Evolutionary conservation across 2,329 filamentous ascomycete species (phyloP), one percentile per base, ranked within the genome.

Genomic region (Phialocephala subalpina): DNA sequence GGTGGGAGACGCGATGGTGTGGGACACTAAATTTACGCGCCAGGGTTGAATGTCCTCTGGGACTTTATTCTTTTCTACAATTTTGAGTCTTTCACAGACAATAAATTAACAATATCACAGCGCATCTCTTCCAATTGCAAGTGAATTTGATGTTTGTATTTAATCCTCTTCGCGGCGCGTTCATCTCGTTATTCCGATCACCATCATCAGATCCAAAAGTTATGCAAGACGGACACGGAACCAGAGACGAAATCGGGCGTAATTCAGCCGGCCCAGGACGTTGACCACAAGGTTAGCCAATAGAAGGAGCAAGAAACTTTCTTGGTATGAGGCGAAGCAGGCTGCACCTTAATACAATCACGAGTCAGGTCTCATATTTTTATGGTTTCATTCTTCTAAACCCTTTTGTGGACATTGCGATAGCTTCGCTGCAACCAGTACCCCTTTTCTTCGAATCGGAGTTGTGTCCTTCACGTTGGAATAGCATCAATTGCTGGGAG

Each of bases 1-100:
- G n/a, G 12, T 18, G 63, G 33, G n/a, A 55, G 59, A 58, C 63
- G 63, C 63, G 63, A 53, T 35, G 33, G 42, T 25, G 45, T 60
- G 16, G 14, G n/a, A 29, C 7, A 11, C 55, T 58, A 36, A 38
- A 36, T 58, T 56, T 58, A 35, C 33, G 27, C 18, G 38, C 2
- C n/a, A 62, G 16, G 49, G 12, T 49, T 22, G 20, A 42, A 16
- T 18, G n/a, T 22, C n/a, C 22, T 22, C n/a, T 25, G n/a, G 16
- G 4, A 11, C n/a, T 22, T 49, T 49, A n/a, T n/a, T n/a, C n/a
- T 49, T 25, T 6, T 11, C n/a, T 6, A 25, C 20, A 49, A 11
- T 20, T 45, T n/a, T n/a, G 20, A 45, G 20, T 40, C 36, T 12
- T n/a, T n/a, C 36, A 40, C 11, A 12, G 11, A 12, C 36, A 2